phyloP scores from a whole-genome alignment of 108 stramenopile species.

The Cyclotella choctawhatcheeana region DNA sequence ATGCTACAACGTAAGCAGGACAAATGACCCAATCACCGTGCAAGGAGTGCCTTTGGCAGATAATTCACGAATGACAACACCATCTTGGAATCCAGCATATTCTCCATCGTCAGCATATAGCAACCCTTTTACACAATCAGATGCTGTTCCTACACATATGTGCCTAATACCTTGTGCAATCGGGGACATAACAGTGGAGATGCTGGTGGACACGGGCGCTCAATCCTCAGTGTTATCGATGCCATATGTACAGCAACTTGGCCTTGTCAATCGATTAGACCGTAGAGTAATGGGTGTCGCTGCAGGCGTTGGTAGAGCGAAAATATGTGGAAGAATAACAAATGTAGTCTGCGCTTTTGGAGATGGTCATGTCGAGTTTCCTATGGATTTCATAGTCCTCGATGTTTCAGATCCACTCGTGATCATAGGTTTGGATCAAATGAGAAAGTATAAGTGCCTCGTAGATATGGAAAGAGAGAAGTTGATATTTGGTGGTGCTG shows the following conservation, averaged over 20 bases:
- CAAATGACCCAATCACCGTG: not conserved
- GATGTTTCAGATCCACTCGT: slow-evolving; percentile 60
- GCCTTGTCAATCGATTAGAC: slow-evolving; percentile 58
- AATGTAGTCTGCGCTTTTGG: slow-evolving; percentile 58
- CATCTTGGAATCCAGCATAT: slow-evolving; percentile 7
- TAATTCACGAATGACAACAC: slow-evolving; percentile 9
- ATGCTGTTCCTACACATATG: slow-evolving; percentile 51
- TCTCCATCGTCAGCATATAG: slow-evolving; percentile 13
- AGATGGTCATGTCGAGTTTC: slow-evolving; percentile 73
- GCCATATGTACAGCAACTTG: slow-evolving; percentile 57
- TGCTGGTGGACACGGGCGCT: slow-evolving; percentile 82
- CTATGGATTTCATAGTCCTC: slow-evolving; percentile 69
- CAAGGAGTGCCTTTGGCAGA: not conserved
- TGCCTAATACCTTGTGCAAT: slow-evolving; percentile 59
- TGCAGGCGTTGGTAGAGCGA: slow-evolving; percentile 67
- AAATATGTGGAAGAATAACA: slow-evolving; percentile 59
- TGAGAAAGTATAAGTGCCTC: slow-evolving; percentile 75
- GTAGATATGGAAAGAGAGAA: slow-evolving; percentile 65
- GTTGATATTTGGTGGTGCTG: slow-evolving; percentile 67
- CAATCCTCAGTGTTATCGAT: slow-evolving; percentile 66
- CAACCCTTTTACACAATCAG: slow-evolving; percentile 17
- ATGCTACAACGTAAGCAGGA: slow-evolving; percentile 17
- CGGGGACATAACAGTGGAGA: slow-evolving; percentile 58
- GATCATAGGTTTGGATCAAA: slow-evolving; percentile 75
- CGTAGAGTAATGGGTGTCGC: slow-evolving; percentile 56